phyloP scores from a whole-genome alignment of 169 alveolate species.

The Amoebophrya sp. region DNA sequence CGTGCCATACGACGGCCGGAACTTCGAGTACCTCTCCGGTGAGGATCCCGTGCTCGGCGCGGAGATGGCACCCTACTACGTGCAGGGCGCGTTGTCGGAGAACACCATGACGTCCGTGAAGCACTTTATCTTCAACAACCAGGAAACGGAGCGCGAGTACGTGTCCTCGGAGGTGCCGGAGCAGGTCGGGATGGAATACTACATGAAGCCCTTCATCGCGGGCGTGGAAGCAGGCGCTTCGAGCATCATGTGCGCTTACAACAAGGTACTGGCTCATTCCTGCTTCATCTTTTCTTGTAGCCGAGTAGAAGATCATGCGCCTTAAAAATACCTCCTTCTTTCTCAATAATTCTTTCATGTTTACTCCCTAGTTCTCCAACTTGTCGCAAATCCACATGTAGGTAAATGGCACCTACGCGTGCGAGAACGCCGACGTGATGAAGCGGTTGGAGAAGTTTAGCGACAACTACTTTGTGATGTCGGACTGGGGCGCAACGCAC shows the following conservation, averaged over 20 bases:
- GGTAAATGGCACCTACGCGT: background rate
- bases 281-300: too few relatives aligned
- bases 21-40: background rate
- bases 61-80: background rate
- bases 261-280: background rate
- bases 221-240: background rate
- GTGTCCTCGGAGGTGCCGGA: background rate
- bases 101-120: constrained; percentile 19
- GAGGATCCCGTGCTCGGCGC: background rate
- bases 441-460: background rate
- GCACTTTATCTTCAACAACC: constrained; percentile 25
- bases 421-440: background rate
- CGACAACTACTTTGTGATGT: background rate
- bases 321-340: too few relatives aligned
- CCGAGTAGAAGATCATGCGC: too few relatives aligned
- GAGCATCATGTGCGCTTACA: background rate
- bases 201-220: constrained; percentile 28
- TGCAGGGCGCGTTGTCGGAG: background rate
- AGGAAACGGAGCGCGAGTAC: background rate
- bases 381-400: too few relatives aligned
- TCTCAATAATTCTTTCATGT: too few relatives aligned
- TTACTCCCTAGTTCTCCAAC: too few relatives aligned
- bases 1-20: background rate
- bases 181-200: background rate
- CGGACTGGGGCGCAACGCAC: background rate